Evolutionary conservation across 352 stramenopile species (phyloP).

Genomic region (Detonula confervacea): DNA sequence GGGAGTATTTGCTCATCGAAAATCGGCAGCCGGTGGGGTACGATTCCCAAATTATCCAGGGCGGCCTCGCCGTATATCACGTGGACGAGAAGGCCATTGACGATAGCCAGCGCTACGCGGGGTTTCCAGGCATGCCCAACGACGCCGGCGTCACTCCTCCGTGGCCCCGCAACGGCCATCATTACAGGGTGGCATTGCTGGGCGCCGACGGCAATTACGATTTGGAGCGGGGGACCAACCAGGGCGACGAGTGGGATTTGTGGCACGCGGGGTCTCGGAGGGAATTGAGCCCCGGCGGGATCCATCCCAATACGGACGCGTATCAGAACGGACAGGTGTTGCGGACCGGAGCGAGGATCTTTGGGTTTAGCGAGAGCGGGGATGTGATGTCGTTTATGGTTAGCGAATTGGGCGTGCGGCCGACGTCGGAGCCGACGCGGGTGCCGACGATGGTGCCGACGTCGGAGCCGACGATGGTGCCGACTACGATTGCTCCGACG

Average conservation of each 20-base stretch:
- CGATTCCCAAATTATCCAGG: slow-evolving; percentile 53
- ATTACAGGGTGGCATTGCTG: slow-evolving; percentile 76
- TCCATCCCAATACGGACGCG: slow-evolving; percentile 55
- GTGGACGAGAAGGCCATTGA: slow-evolving; percentile 64
- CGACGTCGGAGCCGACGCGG: background rate
- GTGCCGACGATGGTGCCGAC: no score
- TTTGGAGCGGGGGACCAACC: slow-evolving; percentile 70
- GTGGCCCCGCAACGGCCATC: slow-evolving; percentile 75
- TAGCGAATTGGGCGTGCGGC: slow-evolving; percentile 3
- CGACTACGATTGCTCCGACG: no score
- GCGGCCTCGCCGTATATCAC: slow-evolving; percentile 74
- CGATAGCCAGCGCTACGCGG: no score
- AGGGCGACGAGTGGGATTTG: slow-evolving; percentile 64
- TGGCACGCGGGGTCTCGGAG: slow-evolving; percentile 26
- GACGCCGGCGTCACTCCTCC: no score
- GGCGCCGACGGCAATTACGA: slow-evolving; percentile 76
- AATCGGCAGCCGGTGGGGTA: slow-evolving; percentile 70
- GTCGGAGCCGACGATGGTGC: no score
- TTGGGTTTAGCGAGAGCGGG: slow-evolving; percentile 32
- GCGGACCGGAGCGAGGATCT: slow-evolving; percentile 51
- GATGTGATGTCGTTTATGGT: slow-evolving; percentile 52
- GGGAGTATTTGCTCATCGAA: slow-evolving; percentile 83
- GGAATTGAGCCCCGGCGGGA: slow-evolving; percentile 1
- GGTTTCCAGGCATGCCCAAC: no score
- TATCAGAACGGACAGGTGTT: slow-evolving; percentile 46